Base-by-base conservation (phyloP, 352 stramenopile genomes). In the Paralagenidium karlingii region DNA sequence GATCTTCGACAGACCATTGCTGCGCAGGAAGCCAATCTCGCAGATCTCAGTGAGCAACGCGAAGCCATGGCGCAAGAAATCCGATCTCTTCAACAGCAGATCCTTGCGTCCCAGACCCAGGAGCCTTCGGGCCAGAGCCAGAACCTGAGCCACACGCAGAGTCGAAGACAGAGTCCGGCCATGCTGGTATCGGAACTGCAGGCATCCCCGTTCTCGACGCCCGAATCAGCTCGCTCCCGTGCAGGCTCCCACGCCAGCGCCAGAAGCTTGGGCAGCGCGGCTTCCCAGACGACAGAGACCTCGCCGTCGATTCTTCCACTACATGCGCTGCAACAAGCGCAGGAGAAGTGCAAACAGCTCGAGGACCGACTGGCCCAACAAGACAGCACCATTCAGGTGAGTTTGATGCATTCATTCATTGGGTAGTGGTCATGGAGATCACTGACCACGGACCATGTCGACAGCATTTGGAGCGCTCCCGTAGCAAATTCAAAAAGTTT, bases 401-500 rank as follows among this genome's bases (percentile, higher is more conserved):
- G 43, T 16, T 46, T 51, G 24, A 12, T 24, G 15, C 8, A n/a
- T 22, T 20, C 11, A 38, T 8, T 40, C 24, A 8, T 21, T 19
- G 15, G 7, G 15, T 39, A 21, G 5, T 28, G 16, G 39, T 31
- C 13, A 18, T 38, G 27, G 44, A 16, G 34, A 28, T 19, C 37
- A 13, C 20, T 39, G 10, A 11, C 31, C 2, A 22, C 29, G n/a
- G 15, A 34, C 34, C 11, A 43, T 48, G 16, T 29, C 51, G 13
- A 7, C 40, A 89, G 77, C 68, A 82, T 70, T 39, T 90, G 29
- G 77, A 90, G 54, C 57, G 73, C 21, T 90, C 77, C 15, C 73
- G 77, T 15, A 88, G 70, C 49, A 90, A 90, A 29, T 90, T 90
- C 45, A 85, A 86, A 48, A 63, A 74, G 9, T 90, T 90, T 34